Evolutionary conservation across 2,329 filamentous ascomycete genomes (phyloP).

Genomic region (Pseudomassariella vexata): DNA sequence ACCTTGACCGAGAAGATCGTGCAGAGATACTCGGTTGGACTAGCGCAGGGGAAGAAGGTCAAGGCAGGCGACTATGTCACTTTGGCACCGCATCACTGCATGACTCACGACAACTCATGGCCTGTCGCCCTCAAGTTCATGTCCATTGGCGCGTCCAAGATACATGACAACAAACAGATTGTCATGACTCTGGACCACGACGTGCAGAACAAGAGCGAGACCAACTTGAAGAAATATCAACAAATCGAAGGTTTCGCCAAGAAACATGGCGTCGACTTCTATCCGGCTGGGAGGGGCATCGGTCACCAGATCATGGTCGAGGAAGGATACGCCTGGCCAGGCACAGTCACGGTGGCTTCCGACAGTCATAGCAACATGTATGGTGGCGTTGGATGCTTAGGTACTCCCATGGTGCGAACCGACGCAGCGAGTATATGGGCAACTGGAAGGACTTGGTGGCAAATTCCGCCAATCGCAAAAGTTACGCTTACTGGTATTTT

Average conservation of each 20-base stretch:
- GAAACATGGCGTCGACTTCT: constrained; percentile 72
- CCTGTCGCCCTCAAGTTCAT: constrained; percentile 73
- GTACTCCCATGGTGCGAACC: constrained; percentile 78
- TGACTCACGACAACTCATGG: constrained; percentile 85
- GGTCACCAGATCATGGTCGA: constrained; percentile 93
- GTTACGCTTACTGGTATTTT: constrained; percentile 72
- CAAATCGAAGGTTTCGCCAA: constrained; percentile 79
- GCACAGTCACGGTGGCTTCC: constrained; percentile 73
- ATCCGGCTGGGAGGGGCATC: constrained; percentile 71
- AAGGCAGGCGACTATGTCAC: constrained; percentile 79
- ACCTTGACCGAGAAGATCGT: constrained; percentile 92
- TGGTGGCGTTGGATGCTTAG: constrained; percentile 70
- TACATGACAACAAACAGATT: constrained; percentile 67
- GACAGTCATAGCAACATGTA: constrained; percentile 81
- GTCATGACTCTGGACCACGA: constrained; percentile 86
- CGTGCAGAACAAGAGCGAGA: constrained; percentile 73
- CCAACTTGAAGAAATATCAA: constrained; percentile 76
- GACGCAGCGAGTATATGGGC: constrained; percentile 85
- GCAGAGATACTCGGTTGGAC: constrained; percentile 71
- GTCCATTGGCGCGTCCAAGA: constrained; percentile 70
- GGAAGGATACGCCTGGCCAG: constrained; percentile 77
- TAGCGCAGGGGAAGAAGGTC: constrained; percentile 70
- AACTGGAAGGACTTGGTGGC: constrained; percentile 80
- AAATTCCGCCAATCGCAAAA: constrained; percentile 77
- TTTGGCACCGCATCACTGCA: constrained; percentile 64